Evolutionary conservation across 2,329 filamentous ascomycete genomes (phyloP).

Genomic region (Alternaria arbusti): DNA sequence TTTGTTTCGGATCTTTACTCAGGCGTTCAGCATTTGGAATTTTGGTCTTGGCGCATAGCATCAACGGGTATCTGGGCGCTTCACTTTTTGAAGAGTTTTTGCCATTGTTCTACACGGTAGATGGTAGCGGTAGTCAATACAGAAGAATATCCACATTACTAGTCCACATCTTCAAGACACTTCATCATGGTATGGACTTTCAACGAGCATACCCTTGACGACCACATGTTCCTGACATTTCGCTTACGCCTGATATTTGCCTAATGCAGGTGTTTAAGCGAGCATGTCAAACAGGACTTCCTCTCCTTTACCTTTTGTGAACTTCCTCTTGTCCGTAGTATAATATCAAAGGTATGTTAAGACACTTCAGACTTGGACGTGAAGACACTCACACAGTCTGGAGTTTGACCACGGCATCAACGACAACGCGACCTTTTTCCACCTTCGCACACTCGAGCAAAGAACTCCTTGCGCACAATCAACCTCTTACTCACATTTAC

Average conservation of each 20-base stretch:
- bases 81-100: background rate
- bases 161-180: background rate
- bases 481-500: background rate
- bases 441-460: background rate
- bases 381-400: background rate
- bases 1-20: conserved; percentile 1
- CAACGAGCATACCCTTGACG: background rate
- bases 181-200: background rate
- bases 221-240: background rate
- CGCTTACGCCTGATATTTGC: background rate
- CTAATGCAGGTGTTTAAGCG: background rate
- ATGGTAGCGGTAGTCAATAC: background rate
- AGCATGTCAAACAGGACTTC: background rate
- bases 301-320: background rate
- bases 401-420: too few species aligned
- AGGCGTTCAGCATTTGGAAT: background rate
- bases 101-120: background rate
- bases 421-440: background rate
- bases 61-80: background rate
- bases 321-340: background rate
- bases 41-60: background rate
- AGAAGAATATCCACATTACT: background rate
- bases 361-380: background rate
- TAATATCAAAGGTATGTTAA: background rate
- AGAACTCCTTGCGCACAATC: background rate